These are phyloP conservation scores for Serendipita sp. DNA, from an alignment of 768 basidiomycete genomes.

Conservation along the genomic window DNA sequence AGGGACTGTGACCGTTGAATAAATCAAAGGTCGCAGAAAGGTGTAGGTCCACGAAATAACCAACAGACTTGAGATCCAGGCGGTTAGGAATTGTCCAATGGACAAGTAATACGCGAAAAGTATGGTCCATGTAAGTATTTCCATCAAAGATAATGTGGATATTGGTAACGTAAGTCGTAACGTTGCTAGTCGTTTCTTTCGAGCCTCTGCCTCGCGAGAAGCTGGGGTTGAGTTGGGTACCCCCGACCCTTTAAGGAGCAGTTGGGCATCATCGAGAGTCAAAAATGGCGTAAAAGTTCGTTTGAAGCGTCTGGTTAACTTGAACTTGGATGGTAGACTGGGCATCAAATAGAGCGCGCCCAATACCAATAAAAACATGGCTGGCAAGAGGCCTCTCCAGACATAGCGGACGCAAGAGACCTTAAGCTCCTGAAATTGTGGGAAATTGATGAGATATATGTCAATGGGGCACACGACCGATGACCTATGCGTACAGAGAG, in stretches of 20 bases:
- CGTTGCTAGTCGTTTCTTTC: neutral
- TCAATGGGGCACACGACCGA: too few relatives aligned
- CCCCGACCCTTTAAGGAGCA: neutral
- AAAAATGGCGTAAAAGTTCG: neutral
- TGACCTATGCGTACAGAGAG: too few relatives aligned
- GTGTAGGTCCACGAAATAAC: slow-evolving; percentile 49
- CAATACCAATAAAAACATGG: neutral
- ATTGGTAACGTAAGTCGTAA: slow-evolving; percentile 4
- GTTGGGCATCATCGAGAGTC: neutral
- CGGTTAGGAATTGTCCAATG: neutral
- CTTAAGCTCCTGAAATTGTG: neutral
- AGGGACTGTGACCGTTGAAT: slow-evolving; percentile 40
- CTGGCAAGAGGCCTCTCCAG: slow-evolving; percentile 1
- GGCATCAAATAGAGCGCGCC: neutral
- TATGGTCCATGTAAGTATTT: neutral
- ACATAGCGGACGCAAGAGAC: neutral
- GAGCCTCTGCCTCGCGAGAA: neutral
- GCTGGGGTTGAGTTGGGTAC: neutral
- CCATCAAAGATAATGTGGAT: neutral
- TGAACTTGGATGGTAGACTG: neutral
- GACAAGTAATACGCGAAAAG: neutral
- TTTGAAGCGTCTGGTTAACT: neutral
- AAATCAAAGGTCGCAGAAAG: slow-evolving; percentile 34
- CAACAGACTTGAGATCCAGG: too few relatives aligned
- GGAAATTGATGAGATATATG: too few relatives aligned